phyloP scores from a whole-genome alignment of 139 green algal species.

The Chlorella vulgaris region DNA sequence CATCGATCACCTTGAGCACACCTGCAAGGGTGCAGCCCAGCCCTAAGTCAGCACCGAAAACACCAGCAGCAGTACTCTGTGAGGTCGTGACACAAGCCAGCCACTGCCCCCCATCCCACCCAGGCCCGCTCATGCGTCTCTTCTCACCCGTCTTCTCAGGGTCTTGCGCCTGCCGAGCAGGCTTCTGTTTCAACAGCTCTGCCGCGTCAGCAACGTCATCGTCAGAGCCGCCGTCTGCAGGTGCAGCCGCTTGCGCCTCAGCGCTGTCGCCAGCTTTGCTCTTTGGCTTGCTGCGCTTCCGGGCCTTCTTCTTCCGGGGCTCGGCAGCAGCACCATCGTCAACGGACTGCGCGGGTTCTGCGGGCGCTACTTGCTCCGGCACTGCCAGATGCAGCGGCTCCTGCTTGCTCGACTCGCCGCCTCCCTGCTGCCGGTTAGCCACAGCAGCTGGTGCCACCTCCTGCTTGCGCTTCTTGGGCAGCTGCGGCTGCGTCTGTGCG shows the following conservation, averaged over 20 bases:
- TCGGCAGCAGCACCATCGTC: too few species aligned
- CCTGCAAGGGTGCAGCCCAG: background rate
- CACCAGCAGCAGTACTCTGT: background rate
- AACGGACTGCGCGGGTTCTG: background rate
- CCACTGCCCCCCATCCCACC: background rate
- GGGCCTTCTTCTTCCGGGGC: too few species aligned
- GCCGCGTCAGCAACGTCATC: slow-evolving; percentile 20
- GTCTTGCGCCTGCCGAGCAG: slow-evolving; percentile 13
- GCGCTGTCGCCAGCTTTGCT: too few species aligned
- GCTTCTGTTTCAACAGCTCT: slow-evolving; percentile 11
- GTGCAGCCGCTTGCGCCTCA: background rate
- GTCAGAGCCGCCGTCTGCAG: background rate
- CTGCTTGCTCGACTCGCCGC: background rate
- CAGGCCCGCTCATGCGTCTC: background rate
- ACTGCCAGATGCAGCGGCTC: background rate
- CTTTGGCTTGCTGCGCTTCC: background rate
- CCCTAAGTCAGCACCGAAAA: background rate
- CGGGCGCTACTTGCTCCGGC: background rate
- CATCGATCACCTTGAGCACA: slow-evolving; percentile 27
- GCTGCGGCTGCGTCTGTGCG: background rate
- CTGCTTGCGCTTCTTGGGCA: background rate
- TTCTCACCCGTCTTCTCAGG: slow-evolving; percentile 11
- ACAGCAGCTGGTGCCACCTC: background rate
- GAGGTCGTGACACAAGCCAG: background rate
- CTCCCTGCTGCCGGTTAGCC: background rate